phyloP scores from a whole-genome alignment of 805 yeast species.

The Wickerhamomyces rabaulensis region DNA sequence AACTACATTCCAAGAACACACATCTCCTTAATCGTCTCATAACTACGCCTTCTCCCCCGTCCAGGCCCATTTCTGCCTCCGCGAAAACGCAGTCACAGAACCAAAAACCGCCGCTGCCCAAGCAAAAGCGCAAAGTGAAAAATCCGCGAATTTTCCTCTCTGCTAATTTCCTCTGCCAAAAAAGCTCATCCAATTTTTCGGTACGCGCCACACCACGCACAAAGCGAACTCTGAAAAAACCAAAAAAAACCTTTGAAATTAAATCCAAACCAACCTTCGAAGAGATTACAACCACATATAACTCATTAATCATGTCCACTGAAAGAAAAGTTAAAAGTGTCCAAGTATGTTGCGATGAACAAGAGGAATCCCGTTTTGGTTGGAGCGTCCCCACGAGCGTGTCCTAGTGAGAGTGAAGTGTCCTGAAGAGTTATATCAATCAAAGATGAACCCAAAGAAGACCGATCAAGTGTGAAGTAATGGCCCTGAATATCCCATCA shows the following conservation, averaged over 20 bases:
- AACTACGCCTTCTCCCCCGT: no score
- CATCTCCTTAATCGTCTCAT: no score
- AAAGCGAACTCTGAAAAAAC: not conserved
- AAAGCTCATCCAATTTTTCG: not conserved
- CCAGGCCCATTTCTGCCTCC: not conserved
- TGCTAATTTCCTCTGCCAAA: not conserved
- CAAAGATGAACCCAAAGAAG: not conserved
- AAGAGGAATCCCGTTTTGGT: not conserved
- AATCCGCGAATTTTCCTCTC: not conserved
- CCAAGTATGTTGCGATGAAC: conserved; percentile 58
- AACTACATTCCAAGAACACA: no score
- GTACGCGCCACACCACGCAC: not conserved
- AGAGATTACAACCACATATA: not conserved
- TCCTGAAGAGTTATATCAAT: not conserved
- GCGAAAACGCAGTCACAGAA: not conserved
- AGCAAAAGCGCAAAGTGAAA: no score
- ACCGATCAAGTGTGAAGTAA: no score
- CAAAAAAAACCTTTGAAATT: not conserved
- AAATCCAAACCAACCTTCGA: not conserved
- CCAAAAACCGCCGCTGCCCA: no score
- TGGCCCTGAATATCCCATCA: no score
- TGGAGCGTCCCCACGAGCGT: not conserved
- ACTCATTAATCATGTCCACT: conserved; percentile 50
- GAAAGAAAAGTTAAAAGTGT: conserved; percentile 60
- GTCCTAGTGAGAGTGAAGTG: not conserved